A percentile compares a stretch with the other conserved stretches of the same genome.
Conservation (phyloP, 2,329 filamentous ascomycete genomes). For the Aureobasidium sp. region DNA sequence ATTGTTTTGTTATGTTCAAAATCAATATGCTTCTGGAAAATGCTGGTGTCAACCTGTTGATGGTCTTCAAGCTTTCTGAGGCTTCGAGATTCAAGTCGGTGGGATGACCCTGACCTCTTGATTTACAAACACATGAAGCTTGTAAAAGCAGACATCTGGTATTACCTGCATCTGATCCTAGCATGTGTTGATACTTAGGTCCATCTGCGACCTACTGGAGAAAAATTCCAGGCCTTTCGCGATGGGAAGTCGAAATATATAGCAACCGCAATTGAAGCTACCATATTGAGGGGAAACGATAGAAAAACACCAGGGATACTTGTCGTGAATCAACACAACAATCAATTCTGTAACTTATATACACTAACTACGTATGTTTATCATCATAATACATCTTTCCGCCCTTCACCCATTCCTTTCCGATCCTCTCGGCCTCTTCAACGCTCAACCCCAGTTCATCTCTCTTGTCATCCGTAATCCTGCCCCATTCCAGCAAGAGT, state of each 20-base stretch:
- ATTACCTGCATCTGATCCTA: too few species aligned
- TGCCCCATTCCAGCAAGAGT: constrained; percentile 67
- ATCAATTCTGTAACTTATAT: neutral
- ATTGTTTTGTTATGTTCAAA: constrained; percentile 2
- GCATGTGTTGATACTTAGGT: neutral
- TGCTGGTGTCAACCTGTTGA: neutral
- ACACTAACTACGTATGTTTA: neutral
- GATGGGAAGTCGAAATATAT: too few species aligned
- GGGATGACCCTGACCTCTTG: neutral
- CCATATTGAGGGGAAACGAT: neutral
- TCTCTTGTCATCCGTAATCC: constrained; percentile 55
- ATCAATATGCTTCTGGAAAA: neutral
- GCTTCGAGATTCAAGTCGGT: neutral
- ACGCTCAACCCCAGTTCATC: constrained; percentile 33
- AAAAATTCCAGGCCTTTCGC: too few species aligned
- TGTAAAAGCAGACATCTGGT: too few species aligned
- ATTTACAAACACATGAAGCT: too few species aligned
- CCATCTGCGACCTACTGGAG: neutral
- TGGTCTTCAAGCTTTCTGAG: neutral
- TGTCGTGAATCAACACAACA: too few species aligned
- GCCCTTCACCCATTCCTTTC: constrained; percentile 9
- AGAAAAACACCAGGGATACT: too few species aligned
- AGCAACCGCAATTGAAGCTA: too few species aligned
- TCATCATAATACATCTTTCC: constrained; percentile 8
- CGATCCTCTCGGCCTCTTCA: constrained; percentile 14